phyloP scores from a whole-genome alignment of 2,329 filamentous ascomycete species.

The Penicillium fuscoglaucum region DNA sequence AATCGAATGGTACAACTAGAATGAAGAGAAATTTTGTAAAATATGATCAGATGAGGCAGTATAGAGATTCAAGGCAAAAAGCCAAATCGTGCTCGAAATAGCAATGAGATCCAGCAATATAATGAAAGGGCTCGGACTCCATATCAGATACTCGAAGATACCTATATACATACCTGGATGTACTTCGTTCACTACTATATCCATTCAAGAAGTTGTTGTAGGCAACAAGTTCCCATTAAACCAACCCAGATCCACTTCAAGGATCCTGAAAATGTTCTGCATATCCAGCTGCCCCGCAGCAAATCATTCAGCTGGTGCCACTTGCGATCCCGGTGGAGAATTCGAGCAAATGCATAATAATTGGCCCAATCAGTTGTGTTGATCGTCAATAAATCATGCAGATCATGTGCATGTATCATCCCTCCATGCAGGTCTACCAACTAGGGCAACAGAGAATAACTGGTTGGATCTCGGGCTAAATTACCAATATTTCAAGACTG shows the following conservation, averaged over 20 bases:
- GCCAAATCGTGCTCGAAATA: background rate
- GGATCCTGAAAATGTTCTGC: background rate
- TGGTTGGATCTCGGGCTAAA: background rate
- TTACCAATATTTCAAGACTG: background rate
- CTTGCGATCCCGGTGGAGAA: background rate
- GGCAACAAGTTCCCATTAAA: background rate
- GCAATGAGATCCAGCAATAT: background rate
- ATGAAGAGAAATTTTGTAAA: background rate
- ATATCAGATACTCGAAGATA: background rate
- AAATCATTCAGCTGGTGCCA: constrained; percentile 1
- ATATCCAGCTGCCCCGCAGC: background rate
- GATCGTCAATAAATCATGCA: constrained; percentile 1
- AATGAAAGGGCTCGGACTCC: background rate
- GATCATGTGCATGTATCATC: background rate
- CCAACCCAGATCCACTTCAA: background rate
- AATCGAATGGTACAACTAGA: background rate
- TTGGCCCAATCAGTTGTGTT: background rate
- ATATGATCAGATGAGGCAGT: too few species aligned
- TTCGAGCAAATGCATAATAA: background rate
- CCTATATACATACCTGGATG: background rate
- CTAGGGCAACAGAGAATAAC: background rate
- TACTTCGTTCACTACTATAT: too few species aligned
- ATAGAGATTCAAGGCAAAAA: background rate
- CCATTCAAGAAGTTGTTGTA: background rate
- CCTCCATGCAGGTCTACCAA: background rate